phyloP scores from a whole-genome alignment of 306 rosid genomes.

The Cicer yamashitae region DNA sequence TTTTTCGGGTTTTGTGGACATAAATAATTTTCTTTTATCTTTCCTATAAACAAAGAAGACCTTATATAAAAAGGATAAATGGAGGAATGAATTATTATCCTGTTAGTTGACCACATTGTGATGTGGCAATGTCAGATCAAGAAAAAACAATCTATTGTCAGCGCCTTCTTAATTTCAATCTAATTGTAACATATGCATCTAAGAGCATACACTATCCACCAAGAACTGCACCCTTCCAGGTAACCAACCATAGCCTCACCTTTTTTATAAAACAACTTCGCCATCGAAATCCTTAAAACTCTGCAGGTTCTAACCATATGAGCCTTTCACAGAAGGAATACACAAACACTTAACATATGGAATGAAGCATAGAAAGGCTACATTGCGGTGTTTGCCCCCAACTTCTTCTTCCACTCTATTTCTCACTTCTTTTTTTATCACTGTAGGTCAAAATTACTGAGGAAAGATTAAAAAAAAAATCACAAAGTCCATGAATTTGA shows the following conservation, averaged over 20 bases:
- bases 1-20: too few species aligned
- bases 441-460: constrained; percentile 24
- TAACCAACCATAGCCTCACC: constrained; percentile 19
- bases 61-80: constrained; percentile 1
- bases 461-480: constrained; percentile 1
- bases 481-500: constrained; percentile 70
- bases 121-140: constrained; percentile 17
- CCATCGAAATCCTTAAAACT: neutral
- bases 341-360: neutral
- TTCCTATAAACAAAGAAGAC: too few species aligned
- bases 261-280: constrained; percentile 17
- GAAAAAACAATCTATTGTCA: constrained; percentile 19
- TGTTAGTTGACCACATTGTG: constrained; percentile 14
- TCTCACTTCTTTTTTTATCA: neutral
- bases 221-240: neutral
- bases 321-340: constrained; percentile 7
- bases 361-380: constrained; percentile 16
- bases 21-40: too few species aligned
- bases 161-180: neutral
- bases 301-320: constrained; percentile 19
- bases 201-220: constrained; percentile 7
- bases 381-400: constrained; percentile 11
- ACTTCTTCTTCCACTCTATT: constrained; percentile 3
- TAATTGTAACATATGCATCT: constrained; percentile 16
- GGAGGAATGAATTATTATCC: constrained; percentile 20